Conservation (phyloP, 2,329 filamentous ascomycete species). For the Trichoderma koningii region DNA sequence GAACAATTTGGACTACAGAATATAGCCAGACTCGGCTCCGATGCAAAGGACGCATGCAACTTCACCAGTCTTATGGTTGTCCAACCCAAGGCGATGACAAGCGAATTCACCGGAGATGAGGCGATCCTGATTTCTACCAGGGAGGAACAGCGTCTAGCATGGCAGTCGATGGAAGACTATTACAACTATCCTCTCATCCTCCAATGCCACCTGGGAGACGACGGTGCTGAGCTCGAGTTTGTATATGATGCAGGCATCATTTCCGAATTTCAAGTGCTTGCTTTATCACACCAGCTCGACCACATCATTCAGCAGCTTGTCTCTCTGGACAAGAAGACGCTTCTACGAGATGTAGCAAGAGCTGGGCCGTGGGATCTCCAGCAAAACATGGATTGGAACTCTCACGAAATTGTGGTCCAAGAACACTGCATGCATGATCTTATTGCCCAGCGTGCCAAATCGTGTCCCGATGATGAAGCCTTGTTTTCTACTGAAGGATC, state of each 20-base stretch:
- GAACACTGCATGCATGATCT: constrained; percentile 19
- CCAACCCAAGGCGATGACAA: constrained; percentile 1
- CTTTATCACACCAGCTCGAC: constrained; percentile 7
- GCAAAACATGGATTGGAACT: constrained; percentile 11
- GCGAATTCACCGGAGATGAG: background rate
- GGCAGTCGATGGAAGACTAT: constrained; percentile 16
- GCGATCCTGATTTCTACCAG: constrained; percentile 3
- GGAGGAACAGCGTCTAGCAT: background rate
- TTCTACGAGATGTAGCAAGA: constrained; percentile 3
- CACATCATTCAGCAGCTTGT: constrained; percentile 10
- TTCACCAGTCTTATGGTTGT: constrained; percentile 22
- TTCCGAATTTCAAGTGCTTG: background rate
- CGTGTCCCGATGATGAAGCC: constrained; percentile 9
- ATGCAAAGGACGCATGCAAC: constrained; percentile 15
- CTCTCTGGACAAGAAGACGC: background rate
- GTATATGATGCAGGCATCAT: background rate
- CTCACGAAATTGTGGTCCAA: background rate
- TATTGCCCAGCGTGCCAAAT: background rate
- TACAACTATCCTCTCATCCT: constrained; percentile 21
- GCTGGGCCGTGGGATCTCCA: constrained; percentile 17
- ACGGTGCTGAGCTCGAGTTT: background rate
- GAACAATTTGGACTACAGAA: constrained; percentile 26
- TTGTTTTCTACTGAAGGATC: constrained; percentile 11
- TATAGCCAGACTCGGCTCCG: constrained; percentile 8
- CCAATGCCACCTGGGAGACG: background rate